Base-by-base conservation (phyloP, 257 asterid species). In the Plantago ovata region DNA sequence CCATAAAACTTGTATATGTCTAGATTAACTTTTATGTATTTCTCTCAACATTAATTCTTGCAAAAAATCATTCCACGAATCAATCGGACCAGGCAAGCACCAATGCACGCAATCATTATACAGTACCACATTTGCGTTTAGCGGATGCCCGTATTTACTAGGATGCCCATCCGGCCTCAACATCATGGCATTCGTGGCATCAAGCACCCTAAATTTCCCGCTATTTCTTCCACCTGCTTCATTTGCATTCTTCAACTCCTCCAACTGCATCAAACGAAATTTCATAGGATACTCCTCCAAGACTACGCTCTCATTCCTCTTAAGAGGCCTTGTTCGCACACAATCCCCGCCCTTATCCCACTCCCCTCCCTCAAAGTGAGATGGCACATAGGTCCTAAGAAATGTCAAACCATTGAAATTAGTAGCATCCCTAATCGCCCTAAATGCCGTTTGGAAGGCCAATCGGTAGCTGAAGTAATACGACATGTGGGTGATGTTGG, bases 61-160 rank as follows among this genome's bases (percentile, higher is more conserved):
- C 58, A 84, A 65, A 6, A 84, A 62, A 62, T 78, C 81, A 66
- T 32, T 76, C 82, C 80, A 81, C 9, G 81, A 38, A 52, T 84
- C 88, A 47, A 81, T 79, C 0, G 89, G 89, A 10, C 89, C 85
- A n/a, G 85, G 89, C 79, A 82, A 60, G n/a, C 89, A 82, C 85
- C 85, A 84, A 61, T 81, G 93, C 15, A 81, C 82, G 13, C 93
- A 80, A 38, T 84, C 93, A 48, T 79, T 71, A 22, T 50, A 67
- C 53, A 63, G 7, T 54, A 60, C 64, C 72, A 32, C 60, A 32
- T 72, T 74, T 45, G 69, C 76, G 58, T 32, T 66, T 3, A 81
- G 78, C 80, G 67, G 36, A 15, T 65, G 94, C 1, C 94, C 94
- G 15, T 81, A 81, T 75, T 59, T 75, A 72, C 88, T 73, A 4